phyloP scores from a whole-genome alignment of 1,284 basidiomycete species.

The Mycena sp. region DNA sequence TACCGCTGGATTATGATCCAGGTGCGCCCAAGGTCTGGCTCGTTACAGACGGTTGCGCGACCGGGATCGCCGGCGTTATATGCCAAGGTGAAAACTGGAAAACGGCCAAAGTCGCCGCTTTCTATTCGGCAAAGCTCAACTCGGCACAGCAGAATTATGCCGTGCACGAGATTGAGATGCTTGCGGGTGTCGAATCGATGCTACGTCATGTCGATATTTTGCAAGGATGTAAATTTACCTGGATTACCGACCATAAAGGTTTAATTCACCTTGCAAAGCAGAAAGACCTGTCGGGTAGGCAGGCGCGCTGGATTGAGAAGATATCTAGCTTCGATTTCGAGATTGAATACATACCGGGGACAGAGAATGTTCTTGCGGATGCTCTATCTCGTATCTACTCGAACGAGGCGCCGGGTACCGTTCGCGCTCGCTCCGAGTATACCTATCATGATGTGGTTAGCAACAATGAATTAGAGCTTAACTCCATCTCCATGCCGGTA shows the following conservation, averaged over 20 bases:
- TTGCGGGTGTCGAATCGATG: too few relatives aligned
- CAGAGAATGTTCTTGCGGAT: slow-evolving; percentile 27
- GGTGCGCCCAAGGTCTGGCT: not conserved
- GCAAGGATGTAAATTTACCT: slow-evolving; percentile 32
- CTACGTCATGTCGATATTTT: too few relatives aligned
- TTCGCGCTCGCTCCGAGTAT: slow-evolving; percentile 23
- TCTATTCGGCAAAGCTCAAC: slow-evolving; percentile 17
- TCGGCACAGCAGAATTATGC: too few relatives aligned
- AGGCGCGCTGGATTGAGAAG: slow-evolving; percentile 43
- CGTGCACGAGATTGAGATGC: too few relatives aligned
- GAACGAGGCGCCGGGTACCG: slow-evolving; percentile 31
- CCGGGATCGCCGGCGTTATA: not conserved
- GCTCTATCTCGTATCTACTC: not conserved
- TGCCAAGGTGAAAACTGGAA: not conserved
- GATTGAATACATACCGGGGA: slow-evolving; percentile 27
- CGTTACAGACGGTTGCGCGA: not conserved
- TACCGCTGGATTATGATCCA: not conserved
- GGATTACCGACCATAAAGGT: slow-evolving; percentile 42
- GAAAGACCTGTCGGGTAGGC: slow-evolving; percentile 33
- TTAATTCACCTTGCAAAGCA: slow-evolving; percentile 25
- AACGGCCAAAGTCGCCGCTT: not conserved
- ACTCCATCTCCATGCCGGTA: slow-evolving; percentile 17
- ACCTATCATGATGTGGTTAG: slow-evolving; percentile 12
- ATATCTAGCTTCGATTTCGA: slow-evolving; percentile 29
- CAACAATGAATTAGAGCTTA: not conserved